Conservation (phyloP, 106 monocot species). For the Allium fistulosum region DNA sequence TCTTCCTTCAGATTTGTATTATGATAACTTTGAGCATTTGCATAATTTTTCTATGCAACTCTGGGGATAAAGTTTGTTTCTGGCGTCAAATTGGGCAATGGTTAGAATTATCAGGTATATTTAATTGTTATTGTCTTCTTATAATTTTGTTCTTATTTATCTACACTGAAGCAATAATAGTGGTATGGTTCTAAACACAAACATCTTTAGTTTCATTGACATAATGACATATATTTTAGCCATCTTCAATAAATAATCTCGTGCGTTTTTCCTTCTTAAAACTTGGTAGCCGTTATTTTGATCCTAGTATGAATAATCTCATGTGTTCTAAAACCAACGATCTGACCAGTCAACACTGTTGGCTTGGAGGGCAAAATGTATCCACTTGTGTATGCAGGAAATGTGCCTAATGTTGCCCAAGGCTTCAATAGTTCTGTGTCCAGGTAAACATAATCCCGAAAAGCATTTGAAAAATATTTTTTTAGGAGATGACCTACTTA, state of each 20-base stretch:
- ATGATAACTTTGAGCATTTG: too few species aligned
- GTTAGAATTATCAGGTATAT: not conserved
- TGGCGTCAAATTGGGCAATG: conserved; percentile 13
- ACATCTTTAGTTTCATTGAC: not conserved
- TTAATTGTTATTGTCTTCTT: not conserved
- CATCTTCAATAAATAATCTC: too few species aligned
- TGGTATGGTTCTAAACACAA: not conserved
- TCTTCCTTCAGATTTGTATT: too few species aligned
- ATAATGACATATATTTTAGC: not conserved
- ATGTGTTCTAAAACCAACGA: not conserved
- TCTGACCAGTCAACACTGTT: not conserved
- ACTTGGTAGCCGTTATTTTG: not conserved
- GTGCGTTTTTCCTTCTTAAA: too few species aligned
- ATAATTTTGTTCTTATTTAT: not conserved
- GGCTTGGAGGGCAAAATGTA: conserved; percentile 6
- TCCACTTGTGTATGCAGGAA: conserved; percentile 20
- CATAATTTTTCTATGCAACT: too few species aligned
- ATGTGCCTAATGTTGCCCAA: conserved; percentile 12
- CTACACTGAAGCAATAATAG: not conserved
- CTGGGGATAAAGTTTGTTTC: not conserved
- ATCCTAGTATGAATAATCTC: not conserved
- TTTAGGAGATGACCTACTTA: not conserved
- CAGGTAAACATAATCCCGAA: conserved; percentile 1
- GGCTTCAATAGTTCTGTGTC: conserved; percentile 2
- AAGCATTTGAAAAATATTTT: not conserved